These are phyloP conservation scores for Psilocybe cyanescens DNA, from an alignment of 768 basidiomycete genomes.

Conservation along the genomic window DNA sequence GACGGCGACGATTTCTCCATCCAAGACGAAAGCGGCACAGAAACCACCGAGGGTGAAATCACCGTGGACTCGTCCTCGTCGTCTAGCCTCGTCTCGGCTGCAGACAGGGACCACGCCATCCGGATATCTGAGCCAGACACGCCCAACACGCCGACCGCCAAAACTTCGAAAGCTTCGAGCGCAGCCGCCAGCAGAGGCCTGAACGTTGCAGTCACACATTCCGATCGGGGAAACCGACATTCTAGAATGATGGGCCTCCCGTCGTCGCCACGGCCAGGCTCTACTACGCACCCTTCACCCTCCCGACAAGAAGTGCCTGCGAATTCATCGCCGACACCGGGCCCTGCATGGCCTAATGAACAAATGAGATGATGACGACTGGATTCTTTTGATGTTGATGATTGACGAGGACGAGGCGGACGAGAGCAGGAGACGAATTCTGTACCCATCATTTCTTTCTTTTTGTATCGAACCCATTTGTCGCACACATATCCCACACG, in stretches of 20 bases:
- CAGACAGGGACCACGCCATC: constrained; percentile 29
- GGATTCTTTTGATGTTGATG: neutral
- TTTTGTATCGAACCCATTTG: constrained; percentile 11
- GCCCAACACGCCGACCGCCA: constrained; percentile 43
- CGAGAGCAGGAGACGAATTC: constrained; percentile 9
- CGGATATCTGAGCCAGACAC: constrained; percentile 45
- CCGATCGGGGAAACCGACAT: constrained; percentile 63
- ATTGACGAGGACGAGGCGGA: neutral
- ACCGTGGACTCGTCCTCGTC: constrained; percentile 52
- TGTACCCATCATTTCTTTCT: constrained; percentile 10
- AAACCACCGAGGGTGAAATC: constrained; percentile 64
- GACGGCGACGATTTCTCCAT: constrained; percentile 72
- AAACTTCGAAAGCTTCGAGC: constrained; percentile 55
- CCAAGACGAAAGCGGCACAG: constrained; percentile 77
- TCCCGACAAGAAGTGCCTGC: constrained; percentile 30
- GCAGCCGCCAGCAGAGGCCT: constrained; percentile 74
- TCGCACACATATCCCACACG: constrained; percentile 2
- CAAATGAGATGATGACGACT: constrained; percentile 15
- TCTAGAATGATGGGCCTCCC: constrained; percentile 72
- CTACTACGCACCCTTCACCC: constrained; percentile 35
- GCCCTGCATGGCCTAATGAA: constrained; percentile 18
- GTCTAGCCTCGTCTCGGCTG: constrained; percentile 40
- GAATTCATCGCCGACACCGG: constrained; percentile 23
- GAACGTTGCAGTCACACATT: constrained; percentile 56
- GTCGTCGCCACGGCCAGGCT: constrained; percentile 48